Evolutionary conservation across 768 basidiomycete species (phyloP).

Genomic region (Leccinum longicurvipes): DNA sequence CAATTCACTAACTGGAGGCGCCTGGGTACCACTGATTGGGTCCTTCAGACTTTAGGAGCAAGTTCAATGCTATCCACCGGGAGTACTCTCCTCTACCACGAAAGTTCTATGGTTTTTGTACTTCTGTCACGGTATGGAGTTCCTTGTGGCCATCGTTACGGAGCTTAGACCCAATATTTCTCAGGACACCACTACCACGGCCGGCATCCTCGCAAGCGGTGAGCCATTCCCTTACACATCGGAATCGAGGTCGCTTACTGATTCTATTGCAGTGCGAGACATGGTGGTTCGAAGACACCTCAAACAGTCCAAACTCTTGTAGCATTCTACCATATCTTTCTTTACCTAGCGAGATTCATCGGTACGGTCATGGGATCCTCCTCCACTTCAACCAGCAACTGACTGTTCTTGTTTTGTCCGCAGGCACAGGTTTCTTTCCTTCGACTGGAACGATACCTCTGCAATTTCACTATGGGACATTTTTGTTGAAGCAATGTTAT

Average conservation of each 20-base stretch:
- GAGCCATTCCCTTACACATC: constrained; percentile 19
- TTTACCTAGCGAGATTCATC: neutral
- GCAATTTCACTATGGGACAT: constrained; percentile 4
- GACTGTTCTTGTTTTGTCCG: neutral
- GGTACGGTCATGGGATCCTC: constrained; percentile 2
- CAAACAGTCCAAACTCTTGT: constrained; percentile 68
- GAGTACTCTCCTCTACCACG: constrained; percentile 72
- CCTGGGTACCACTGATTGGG: neutral
- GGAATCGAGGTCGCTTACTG: neutral
- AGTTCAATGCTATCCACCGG: constrained; percentile 73
- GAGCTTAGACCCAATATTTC: constrained; percentile 1
- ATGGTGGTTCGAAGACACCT: constrained; percentile 81
- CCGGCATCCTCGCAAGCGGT: constrained; percentile 77
- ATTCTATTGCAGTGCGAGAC: constrained; percentile 54
- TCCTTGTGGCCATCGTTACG: neutral
- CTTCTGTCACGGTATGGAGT: constrained; percentile 61
- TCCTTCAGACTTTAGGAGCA: constrained; percentile 58
- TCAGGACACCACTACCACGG: constrained; percentile 67
- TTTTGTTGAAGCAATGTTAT: constrained; percentile 13
- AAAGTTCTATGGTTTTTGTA: constrained; percentile 77
- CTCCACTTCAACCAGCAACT: neutral
- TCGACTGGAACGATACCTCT: constrained; percentile 1
- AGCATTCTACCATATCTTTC: constrained; percentile 13
- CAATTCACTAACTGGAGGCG: neutral
- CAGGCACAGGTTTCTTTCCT: constrained; percentile 4